Conservation (phyloP, 1,284 basidiomycete species). For the Peniophora sp. region DNA sequence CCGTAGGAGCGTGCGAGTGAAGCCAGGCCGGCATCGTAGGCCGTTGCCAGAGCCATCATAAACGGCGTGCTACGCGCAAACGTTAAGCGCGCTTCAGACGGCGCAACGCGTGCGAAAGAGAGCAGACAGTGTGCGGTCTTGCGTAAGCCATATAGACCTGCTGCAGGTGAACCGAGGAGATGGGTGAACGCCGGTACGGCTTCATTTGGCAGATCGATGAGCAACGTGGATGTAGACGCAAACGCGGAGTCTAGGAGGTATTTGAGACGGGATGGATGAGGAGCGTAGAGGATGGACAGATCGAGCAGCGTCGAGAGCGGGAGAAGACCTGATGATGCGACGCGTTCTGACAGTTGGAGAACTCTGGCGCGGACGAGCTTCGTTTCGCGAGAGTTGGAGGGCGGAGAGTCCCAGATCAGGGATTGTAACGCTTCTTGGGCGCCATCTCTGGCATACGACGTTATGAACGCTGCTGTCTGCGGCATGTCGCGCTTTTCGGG, state of each 20-base stretch:
- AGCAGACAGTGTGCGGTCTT: slow-evolving; percentile 52
- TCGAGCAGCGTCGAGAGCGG: slow-evolving; percentile 52
- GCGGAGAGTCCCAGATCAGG: slow-evolving; percentile 44
- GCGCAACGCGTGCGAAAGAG: slow-evolving; percentile 45
- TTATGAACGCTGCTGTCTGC: slow-evolving; percentile 40
- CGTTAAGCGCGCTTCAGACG: slow-evolving; percentile 35
- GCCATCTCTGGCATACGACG: slow-evolving; percentile 47
- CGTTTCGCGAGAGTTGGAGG: slow-evolving; percentile 10
- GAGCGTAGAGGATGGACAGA: slow-evolving; percentile 48
- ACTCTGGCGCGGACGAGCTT: slow-evolving; percentile 40
- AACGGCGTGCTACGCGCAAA: slow-evolving; percentile 48
- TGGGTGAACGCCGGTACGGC: slow-evolving; percentile 48
- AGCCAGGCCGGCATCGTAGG: slow-evolving; percentile 50
- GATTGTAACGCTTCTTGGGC: slow-evolving; percentile 42
- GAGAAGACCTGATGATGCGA: slow-evolving; percentile 31
- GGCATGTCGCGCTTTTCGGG: slow-evolving; percentile 35
- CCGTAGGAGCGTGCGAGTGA: slow-evolving; percentile 53
- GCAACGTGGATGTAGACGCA: slow-evolving; percentile 21
- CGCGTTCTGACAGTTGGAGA: slow-evolving; percentile 47
- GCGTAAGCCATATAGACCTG: slow-evolving; percentile 55
- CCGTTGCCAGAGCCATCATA: slow-evolving; percentile 45
- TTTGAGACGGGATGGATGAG: slow-evolving; percentile 35
- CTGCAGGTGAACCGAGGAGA: slow-evolving; percentile 32
- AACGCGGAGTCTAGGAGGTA: slow-evolving; percentile 35
- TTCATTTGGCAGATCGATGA: slow-evolving; percentile 28